These are phyloP conservation scores for Gossypium australe DNA, from an alignment of 345 rosid genomes.

Conservation along the genomic window DNA sequence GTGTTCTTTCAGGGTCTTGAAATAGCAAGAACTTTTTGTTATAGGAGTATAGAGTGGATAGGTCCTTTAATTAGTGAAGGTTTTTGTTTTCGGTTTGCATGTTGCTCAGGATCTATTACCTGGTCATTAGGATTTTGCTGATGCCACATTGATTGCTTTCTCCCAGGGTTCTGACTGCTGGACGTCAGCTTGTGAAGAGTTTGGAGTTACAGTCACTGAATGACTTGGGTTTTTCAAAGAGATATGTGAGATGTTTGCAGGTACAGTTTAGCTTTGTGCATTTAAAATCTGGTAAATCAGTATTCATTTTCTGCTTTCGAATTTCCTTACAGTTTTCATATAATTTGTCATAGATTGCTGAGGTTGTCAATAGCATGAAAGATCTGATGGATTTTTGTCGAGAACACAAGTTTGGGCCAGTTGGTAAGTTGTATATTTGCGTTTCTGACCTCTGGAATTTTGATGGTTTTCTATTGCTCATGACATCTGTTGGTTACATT, in stretches of 20 bases:
- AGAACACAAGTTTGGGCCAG: slow-evolving; percentile 71
- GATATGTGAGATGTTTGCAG: slow-evolving; percentile 97
- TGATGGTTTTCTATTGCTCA: not conserved
- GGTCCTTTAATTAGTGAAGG: not conserved
- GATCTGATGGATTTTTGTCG: slow-evolving; percentile 82
- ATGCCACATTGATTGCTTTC: slow-evolving; percentile 3
- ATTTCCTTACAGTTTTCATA: not conserved
- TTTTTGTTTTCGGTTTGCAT: slow-evolving; percentile 1
- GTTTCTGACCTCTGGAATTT: not conserved
- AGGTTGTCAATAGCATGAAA: slow-evolving; percentile 97
- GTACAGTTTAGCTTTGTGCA: slow-evolving; percentile 30
- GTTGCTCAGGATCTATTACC: not conserved
- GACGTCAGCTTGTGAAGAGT: slow-evolving; percentile 85
- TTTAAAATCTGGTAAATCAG: not conserved
- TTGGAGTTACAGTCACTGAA: slow-evolving; percentile 84
- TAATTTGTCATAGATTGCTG: slow-evolving; percentile 55
- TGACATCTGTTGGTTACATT: not conserved
- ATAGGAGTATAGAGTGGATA: not conserved
- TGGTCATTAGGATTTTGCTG: slow-evolving; percentile 2
- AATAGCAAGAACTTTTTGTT: not conserved
- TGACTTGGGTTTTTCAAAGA: slow-evolving; percentile 91
- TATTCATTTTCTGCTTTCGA: slow-evolving; percentile 9
- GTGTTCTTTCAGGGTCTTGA: not conserved
- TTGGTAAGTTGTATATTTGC: slow-evolving; percentile 41
- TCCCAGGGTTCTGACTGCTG: slow-evolving; percentile 84